Evolutionary conservation across 306 rosid genomes (phyloP).

Genomic region (Pyrus betulifolia): DNA sequence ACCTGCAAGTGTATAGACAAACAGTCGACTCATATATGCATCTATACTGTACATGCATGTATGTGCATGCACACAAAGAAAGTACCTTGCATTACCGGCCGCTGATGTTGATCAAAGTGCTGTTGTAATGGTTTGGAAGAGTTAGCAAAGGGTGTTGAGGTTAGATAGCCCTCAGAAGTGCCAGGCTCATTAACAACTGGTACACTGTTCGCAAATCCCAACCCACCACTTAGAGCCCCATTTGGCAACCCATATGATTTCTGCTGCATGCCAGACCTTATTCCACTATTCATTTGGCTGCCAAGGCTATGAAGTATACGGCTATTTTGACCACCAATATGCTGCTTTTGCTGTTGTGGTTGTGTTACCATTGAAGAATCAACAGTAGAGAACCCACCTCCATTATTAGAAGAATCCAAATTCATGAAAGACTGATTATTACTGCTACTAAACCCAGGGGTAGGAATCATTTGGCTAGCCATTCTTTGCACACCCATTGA

Average conservation of each 20-base stretch:
- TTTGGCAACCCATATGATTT: conserved; percentile 73
- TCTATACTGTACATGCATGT: neutral
- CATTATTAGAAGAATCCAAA: conserved; percentile 53
- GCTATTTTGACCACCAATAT: conserved; percentile 59
- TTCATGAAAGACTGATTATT: conserved; percentile 53
- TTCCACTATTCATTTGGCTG: conserved; percentile 69
- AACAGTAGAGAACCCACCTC: conserved; percentile 55
- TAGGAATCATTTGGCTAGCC: conserved; percentile 95
- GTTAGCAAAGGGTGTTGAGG: conserved; percentile 38
- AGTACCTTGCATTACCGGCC: conserved; percentile 55
- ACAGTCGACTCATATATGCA: neutral
- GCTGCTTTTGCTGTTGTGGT: conserved; percentile 70
- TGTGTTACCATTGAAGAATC: conserved; percentile 62
- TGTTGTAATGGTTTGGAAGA: conserved; percentile 67
- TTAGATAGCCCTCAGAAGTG: conserved; percentile 54
- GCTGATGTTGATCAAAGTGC: conserved; percentile 62
- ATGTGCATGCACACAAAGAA: neutral
- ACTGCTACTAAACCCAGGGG: conserved; percentile 73
- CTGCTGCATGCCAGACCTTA: conserved; percentile 66
- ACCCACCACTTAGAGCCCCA: conserved; percentile 59
- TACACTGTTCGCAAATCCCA: conserved; percentile 65
- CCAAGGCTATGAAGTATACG: conserved; percentile 64
- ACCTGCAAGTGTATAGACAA: neutral
- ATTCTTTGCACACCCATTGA: conserved; percentile 57
- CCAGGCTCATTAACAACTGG: conserved; percentile 56